Evolutionary conservation across 768 basidiomycete species (phyloP).

Genomic region (Amanita thiersii): DNA sequence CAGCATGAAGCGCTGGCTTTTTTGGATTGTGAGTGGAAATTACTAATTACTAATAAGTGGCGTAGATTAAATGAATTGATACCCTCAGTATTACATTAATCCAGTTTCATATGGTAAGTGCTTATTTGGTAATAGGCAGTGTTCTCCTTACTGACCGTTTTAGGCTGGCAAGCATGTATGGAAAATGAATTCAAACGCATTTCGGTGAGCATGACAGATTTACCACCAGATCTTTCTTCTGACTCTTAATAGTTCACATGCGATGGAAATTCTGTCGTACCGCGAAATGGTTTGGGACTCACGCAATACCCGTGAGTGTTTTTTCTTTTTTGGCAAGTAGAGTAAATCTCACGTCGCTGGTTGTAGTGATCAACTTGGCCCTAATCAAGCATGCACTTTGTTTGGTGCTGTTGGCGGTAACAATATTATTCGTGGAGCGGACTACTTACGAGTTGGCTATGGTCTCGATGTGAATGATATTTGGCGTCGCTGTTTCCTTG

Average conservation of each 20-base stretch:
- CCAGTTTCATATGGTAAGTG: conserved; percentile 61
- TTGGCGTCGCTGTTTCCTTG: conserved; percentile 63
- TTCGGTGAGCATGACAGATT: conserved; percentile 29
- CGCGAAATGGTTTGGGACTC: conserved; percentile 50
- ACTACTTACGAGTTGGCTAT: conserved; percentile 55
- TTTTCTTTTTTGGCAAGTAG: conserved; percentile 3
- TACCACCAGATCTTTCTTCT: conserved; percentile 5
- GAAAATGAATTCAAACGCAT: conserved; percentile 81
- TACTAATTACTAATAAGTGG: neutral
- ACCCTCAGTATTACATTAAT: conserved; percentile 63
- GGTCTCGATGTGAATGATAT: conserved; percentile 40
- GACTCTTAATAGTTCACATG: conserved; percentile 42
- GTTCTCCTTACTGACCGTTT: too few relatives aligned
- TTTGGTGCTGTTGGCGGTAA: conserved; percentile 56
- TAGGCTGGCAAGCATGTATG: conserved; percentile 71
- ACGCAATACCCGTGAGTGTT: conserved; percentile 53
- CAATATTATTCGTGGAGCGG: conserved; percentile 42
- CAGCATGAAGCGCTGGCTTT: conserved; percentile 74
- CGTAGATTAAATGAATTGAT: conserved; percentile 7
- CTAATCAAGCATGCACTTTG: conserved; percentile 75
- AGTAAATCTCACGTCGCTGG: conserved; percentile 2
- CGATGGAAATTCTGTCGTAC: conserved; percentile 57
- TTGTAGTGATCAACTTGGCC: conserved; percentile 38
- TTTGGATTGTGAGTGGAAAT: conserved; percentile 62
- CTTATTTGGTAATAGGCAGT: neutral